Evolutionary conservation across 2,329 filamentous ascomycete species (phyloP).

Genomic region (Alternaria ventricosa): DNA sequence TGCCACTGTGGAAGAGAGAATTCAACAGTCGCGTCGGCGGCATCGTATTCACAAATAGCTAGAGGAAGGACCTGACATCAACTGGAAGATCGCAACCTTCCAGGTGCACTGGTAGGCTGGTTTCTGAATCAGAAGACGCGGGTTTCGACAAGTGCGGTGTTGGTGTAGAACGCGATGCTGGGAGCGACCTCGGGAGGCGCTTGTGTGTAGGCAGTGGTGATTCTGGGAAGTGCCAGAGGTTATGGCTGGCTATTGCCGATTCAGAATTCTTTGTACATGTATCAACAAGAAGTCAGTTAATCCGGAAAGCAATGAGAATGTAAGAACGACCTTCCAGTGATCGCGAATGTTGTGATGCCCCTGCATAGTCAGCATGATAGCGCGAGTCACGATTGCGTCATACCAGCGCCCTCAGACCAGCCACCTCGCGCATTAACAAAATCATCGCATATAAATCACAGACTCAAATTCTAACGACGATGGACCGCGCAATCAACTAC

Average conservation of each 20-base stretch:
- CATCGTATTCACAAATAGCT: constrained; percentile 20
- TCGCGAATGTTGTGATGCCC: background rate
- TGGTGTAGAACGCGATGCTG: background rate
- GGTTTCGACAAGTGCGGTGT: background rate
- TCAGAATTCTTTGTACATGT: background rate
- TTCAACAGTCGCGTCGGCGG: constrained; percentile 33
- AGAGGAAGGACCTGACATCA: background rate
- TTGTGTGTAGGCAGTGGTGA: background rate
- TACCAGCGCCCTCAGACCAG: background rate
- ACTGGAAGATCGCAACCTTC: background rate
- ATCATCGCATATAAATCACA: background rate
- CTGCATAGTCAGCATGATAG: background rate
- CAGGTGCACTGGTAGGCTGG: background rate
- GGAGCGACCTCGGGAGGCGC: background rate
- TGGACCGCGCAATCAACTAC: background rate
- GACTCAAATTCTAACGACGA: background rate
- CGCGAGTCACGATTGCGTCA: constrained; percentile 6
- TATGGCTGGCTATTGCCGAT: background rate
- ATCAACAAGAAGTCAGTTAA: background rate
- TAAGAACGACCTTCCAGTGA: background rate
- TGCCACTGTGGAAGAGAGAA: constrained; percentile 43
- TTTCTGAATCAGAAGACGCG: fast-evolving
- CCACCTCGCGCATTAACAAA: background rate
- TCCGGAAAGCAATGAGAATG: background rate
- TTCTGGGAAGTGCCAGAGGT: no score